A percentile compares a stretch with the other conserved stretches of the same genome.
phyloP scores from a whole-genome alignment of 441 rosid genomes.

The Oxalis stricta region DNA sequence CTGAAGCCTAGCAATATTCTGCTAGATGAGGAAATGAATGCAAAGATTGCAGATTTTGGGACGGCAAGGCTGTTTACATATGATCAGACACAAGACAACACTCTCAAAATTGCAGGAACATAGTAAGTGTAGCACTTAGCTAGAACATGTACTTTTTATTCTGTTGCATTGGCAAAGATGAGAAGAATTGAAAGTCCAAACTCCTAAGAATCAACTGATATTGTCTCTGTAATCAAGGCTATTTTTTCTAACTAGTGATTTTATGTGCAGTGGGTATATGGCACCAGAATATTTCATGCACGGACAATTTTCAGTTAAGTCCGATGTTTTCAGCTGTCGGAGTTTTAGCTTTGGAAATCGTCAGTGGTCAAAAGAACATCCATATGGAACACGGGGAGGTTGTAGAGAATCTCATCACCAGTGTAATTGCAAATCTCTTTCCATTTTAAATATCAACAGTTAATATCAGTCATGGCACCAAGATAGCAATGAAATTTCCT shows the following conservation, averaged over 20 bases:
- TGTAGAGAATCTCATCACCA: slow-evolving; percentile 1
- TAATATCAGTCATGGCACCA: not conserved
- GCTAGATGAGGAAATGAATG: slow-evolving; percentile 9
- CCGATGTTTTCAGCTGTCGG: slow-evolving; percentile 9
- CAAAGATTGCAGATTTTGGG: slow-evolving; percentile 22
- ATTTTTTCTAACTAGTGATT: not conserved
- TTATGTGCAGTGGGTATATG: slow-evolving; percentile 7
- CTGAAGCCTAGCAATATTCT: slow-evolving; percentile 10
- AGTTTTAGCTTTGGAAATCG: slow-evolving; percentile 4
- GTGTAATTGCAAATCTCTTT: not conserved
- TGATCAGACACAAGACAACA: slow-evolving; percentile 9
- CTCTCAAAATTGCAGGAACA: slow-evolving; percentile 14
- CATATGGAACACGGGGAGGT: not conserved
- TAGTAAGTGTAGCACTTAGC: slow-evolving; percentile 6
- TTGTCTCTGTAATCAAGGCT: too few relatives aligned
- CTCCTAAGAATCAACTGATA: not conserved
- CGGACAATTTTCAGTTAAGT: slow-evolving; percentile 3
- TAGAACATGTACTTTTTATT: not conserved
- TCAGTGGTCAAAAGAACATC: slow-evolving; percentile 3
- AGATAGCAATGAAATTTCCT: too few relatives aligned
- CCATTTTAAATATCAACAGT: too few relatives aligned
- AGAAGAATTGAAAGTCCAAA: not conserved
- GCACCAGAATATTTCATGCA: slow-evolving; percentile 6
- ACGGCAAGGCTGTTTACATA: slow-evolving; percentile 10
- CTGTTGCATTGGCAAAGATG: not conserved